Conservation (phyloP, 768 basidiomycete genomes). For the Macrocybe gigantea region DNA sequence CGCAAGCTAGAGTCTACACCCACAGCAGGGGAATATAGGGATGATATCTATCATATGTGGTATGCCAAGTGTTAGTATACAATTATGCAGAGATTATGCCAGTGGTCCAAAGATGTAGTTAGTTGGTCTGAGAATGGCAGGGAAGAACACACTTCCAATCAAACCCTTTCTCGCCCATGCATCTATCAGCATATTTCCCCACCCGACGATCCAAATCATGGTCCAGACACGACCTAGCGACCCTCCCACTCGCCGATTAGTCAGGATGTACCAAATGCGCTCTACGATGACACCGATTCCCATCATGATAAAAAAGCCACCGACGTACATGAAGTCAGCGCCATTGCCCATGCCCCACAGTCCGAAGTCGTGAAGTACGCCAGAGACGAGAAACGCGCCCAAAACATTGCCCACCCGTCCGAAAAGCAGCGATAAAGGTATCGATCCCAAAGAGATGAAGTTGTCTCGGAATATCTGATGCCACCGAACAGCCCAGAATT, state of each 20-base stretch:
- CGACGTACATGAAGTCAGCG: slow-evolving; percentile 33
- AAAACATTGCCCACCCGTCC: slow-evolving; percentile 46
- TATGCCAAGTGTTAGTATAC: too few species aligned
- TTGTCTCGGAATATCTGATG: slow-evolving; percentile 59
- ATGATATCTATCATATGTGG: too few species aligned
- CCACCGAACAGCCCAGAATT: slow-evolving; percentile 64
- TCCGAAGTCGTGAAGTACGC: slow-evolving; percentile 52
- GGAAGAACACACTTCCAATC: slow-evolving; percentile 32
- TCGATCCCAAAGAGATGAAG: slow-evolving; percentile 48
- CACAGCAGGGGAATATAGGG: too few species aligned
- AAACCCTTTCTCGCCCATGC: slow-evolving; percentile 41
- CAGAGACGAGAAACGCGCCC: slow-evolving; percentile 57
- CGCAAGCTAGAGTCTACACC: too few species aligned
- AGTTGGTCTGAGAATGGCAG: slow-evolving; percentile 27
- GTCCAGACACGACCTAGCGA: slow-evolving; percentile 48
- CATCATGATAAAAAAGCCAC: slow-evolving; percentile 53
- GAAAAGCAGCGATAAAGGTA: slow-evolving; percentile 32
- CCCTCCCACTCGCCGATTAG: slow-evolving; percentile 42
- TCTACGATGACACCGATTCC: slow-evolving; percentile 50
- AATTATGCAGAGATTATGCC: background rate
- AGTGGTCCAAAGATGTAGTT: slow-evolving; percentile 17
- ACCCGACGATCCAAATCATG: slow-evolving; percentile 36
- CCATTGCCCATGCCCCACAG: slow-evolving; percentile 55
- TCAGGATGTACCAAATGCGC: slow-evolving; percentile 33
- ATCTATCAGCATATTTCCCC: slow-evolving; percentile 43